Evolutionary conservation across 2,329 filamentous ascomycete species (phyloP).

Genomic region (Hymenotorrendiella dingleyae): DNA sequence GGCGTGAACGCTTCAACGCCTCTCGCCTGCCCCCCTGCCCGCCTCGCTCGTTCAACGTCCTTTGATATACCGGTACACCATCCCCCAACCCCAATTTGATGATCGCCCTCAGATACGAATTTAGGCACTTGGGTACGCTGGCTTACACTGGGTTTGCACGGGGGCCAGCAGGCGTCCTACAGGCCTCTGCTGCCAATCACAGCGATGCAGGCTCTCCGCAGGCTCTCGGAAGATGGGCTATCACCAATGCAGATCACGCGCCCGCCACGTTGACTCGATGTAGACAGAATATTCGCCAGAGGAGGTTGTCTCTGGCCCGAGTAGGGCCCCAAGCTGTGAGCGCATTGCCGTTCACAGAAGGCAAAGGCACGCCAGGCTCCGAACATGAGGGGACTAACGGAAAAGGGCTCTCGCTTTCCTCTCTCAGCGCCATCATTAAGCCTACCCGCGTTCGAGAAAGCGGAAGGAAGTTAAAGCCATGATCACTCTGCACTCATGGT

Average conservation of each 20-base stretch:
- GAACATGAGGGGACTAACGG: conserved; percentile 11
- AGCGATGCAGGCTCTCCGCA: conserved; percentile 4
- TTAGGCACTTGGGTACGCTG: conserved; percentile 22
- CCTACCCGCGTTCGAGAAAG: conserved; percentile 17
- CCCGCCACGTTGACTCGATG: conserved; percentile 25
- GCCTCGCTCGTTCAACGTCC: conserved; percentile 22
- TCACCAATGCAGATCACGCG: conserved; percentile 28
- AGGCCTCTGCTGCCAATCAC: conserved; percentile 12
- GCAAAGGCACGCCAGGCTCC: neutral
- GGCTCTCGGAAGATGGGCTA: conserved; percentile 11
- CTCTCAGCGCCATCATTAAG: conserved; percentile 5
- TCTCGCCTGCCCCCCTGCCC: conserved; percentile 2
- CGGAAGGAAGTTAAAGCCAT: conserved; percentile 27
- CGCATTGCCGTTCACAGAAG: conserved; percentile 15
- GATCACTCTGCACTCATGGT: no score
- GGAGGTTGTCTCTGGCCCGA: neutral
- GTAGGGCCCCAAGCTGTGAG: conserved; percentile 4
- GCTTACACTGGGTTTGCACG: neutral
- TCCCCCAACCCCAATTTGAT: conserved; percentile 20
- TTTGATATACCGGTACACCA: no score
- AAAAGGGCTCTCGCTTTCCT: conserved; percentile 8
- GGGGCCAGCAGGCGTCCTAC: conserved; percentile 1
- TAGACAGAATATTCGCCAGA: conserved; percentile 17
- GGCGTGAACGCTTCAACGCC: conserved; percentile 7
- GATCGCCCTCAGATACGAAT: conserved; percentile 24